Evolutionary conservation across 306 rosid species (phyloP).

Genomic region (Ochetophila trinervis): DNA sequence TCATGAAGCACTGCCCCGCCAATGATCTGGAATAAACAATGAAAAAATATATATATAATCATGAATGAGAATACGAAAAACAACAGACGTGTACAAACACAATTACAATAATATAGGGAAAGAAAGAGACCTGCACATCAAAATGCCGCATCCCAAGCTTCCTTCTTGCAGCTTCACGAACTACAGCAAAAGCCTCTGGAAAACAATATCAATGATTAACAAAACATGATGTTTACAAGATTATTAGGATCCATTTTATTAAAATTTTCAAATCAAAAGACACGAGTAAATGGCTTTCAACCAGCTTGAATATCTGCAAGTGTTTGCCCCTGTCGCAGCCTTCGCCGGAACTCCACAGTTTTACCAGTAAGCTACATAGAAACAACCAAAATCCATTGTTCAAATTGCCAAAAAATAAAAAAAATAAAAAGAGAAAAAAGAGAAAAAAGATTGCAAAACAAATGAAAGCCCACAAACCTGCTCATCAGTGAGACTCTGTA

Average conservation of each 20-base stretch:
- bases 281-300: constrained; percentile 1
- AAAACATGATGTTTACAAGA: background rate
- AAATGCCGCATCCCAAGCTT: constrained; percentile 98
- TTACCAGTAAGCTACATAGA: constrained; percentile 53
- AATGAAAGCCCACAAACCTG: constrained; percentile 35
- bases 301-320: constrained; percentile 94
- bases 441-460: background rate
- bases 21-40: constrained; percentile 56
- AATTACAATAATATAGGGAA: background rate
- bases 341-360: constrained; percentile 66
- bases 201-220: constrained; percentile 17
- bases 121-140: constrained; percentile 74
- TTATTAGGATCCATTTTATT: background rate
- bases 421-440: too few species aligned
- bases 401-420: constrained; percentile 9
- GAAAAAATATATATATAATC: too few species aligned
- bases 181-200: constrained; percentile 92
- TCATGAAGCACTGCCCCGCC: constrained; percentile 99
- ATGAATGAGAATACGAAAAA: background rate
- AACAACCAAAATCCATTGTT: background rate
- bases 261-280: background rate
- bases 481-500: constrained; percentile 60
- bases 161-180: constrained; percentile 93
- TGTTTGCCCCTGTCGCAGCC: constrained; percentile 65
- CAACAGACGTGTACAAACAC: background rate